Evolutionary conservation across 2,329 filamentous ascomycete genomes (phyloP), one percentile per base, ranked within the genome.

Genomic region (Colletotrichum tabaci): DNA sequence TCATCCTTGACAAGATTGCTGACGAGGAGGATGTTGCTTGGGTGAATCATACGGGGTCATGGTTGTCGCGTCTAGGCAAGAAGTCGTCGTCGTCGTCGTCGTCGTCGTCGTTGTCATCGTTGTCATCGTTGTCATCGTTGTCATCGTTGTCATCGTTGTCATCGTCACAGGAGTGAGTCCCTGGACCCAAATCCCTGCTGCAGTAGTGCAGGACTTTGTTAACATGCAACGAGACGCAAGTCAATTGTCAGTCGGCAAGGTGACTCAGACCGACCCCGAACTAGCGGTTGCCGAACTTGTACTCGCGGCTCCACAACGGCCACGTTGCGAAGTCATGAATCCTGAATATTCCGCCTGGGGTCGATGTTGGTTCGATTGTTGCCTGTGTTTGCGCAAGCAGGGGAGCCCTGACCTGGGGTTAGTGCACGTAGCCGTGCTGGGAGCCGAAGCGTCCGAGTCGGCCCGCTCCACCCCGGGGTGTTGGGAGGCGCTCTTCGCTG

Each of bases 1-100:
- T 10, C 7, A 13, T 4, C 49, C 49, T 26, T 26, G 49, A 26
- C 49, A 38, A 21, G 30, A 23, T 38, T 16, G 26, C 10, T 38
- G 52, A n/a, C 52, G 30, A 35, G 8, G 30, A n/a, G 26, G 30
- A 38, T 13, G 2, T 38, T 55, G 30, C 7, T 38, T 55, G 30
- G 49, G 47, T 21, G 5, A 9, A 35, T 9, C 21, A 26, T 3
- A 26, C 21, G 49, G 46, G 21, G 16, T 16, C 4, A 26, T 35
- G 52, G 18, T 30, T 55, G 53, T 40, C 53, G 35, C n/a, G n/a
- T 61, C 16, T 35, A 66, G 53, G 53, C 50, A 16, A 35, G n/a
- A 50, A 49, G 52, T 30, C 26, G 21, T 55, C 30, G 18, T 30
- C 4, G 15, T 9, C 2, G 12, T 40, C 18, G 35, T 56, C 35